Evolutionary conservation across 129 eudicot genomes (phyloP).

Genomic region (Ambrosia trifida): DNA sequence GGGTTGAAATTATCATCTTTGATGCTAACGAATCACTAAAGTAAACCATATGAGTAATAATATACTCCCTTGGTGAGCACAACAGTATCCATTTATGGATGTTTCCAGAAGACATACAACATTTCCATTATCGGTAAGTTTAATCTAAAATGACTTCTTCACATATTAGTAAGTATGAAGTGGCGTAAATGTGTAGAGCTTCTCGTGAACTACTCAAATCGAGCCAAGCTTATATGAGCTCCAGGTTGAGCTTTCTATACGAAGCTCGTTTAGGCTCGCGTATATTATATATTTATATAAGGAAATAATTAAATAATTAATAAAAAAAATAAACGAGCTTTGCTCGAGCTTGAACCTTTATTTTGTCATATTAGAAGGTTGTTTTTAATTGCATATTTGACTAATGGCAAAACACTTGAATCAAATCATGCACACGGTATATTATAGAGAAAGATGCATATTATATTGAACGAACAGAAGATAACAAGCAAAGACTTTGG

Average conservation of each 20-base stretch:
- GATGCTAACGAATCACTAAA: not conserved
- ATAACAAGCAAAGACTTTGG: not conserved
- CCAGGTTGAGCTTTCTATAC: too few species aligned
- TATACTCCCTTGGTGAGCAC: not conserved
- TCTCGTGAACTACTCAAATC: too few species aligned
- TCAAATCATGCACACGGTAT: not conserved
- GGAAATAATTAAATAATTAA: too few species aligned
- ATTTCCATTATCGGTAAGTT: slow-evolving; percentile 5
- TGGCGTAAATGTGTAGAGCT: too few species aligned
- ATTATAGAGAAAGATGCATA: not conserved
- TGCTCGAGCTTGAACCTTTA: too few species aligned
- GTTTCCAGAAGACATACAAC: not conserved
- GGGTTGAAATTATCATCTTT: not conserved
- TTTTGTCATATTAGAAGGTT: not conserved
- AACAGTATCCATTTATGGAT: not conserved
- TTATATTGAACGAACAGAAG: slow-evolving; percentile 1
- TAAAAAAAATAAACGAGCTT: too few species aligned
- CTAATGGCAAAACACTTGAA: not conserved
- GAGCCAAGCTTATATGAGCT: too few species aligned
- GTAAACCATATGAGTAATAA: not conserved
- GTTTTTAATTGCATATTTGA: not conserved
- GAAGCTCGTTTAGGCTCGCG: too few species aligned
- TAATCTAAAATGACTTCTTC: not conserved
- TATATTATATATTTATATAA: too few species aligned
- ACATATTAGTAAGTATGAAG: not conserved